These are phyloP conservation scores for Cornus kousa DNA, from an alignment of 148 eudicot species.

Conservation along the genomic window DNA sequence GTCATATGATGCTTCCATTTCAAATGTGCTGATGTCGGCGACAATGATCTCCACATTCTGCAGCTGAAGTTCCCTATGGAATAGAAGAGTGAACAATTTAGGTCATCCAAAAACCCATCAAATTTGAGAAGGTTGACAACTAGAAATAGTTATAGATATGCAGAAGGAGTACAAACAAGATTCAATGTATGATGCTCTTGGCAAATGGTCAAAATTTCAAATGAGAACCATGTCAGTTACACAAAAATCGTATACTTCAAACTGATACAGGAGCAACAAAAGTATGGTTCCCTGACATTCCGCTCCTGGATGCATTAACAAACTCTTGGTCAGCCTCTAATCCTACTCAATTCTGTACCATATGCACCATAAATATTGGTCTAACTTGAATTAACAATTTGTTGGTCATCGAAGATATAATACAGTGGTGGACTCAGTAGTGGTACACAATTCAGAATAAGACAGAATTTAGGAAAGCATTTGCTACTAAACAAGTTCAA, in stretches of 20 bases:
- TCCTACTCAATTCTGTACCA: background rate
- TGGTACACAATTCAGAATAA: background rate
- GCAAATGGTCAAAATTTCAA: background rate
- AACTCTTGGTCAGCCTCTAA: background rate
- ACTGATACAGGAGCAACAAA: background rate
- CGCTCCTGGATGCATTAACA: background rate
- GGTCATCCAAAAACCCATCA: background rate
- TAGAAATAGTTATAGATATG: background rate
- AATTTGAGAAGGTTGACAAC: background rate
- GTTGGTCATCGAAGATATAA: background rate
- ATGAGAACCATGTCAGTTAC: background rate
- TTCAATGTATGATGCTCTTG: background rate
- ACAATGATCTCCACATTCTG: constrained; percentile 78
- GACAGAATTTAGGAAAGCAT: background rate
- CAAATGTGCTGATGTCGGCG: constrained; percentile 81
- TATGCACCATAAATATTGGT: background rate
- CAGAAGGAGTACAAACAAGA: background rate
- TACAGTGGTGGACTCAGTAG: background rate
- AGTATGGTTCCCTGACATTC: background rate
- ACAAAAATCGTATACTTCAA: background rate
- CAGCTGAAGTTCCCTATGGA: constrained; percentile 63
- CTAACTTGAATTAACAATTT: background rate
- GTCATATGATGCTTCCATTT: constrained; percentile 84
- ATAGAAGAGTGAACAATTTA: constrained; percentile 1
- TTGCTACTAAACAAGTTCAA: background rate